Base-by-base conservation (phyloP, 441 rosid genomes). In the Capsella rubella region DNA sequence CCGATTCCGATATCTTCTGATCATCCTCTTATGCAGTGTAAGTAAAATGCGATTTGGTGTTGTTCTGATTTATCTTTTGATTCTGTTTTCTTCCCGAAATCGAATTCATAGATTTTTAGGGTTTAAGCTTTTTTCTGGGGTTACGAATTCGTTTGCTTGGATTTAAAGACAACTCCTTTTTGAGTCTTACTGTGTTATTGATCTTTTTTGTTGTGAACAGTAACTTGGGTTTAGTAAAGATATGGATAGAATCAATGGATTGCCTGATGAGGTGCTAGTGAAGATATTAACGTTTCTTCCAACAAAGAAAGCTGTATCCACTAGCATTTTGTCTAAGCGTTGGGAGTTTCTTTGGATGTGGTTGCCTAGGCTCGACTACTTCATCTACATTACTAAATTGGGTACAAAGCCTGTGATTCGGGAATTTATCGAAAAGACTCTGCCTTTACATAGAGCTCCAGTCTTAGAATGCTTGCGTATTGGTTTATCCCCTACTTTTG, bases 331-430 rank as follows among this genome's bases (percentile, higher is more conserved):
- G 32, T 27, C 69, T 4, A 64, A 64, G 11, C 57, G 15, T 0
- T 64, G 57, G 69, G 6, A 64, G 46, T 49, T 49, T 49, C 40
- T 64, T 49, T 71, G 67, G 67, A 49, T 71, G 75, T 60, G 6
- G 58, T 39, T 50, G 51, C 43, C 59, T 27, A 71, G 0, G 15
- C 75, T 60, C 14, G 25, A 71, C 3, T 51, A 5, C 0, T 51
- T 11, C n/a, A 18, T 2, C 31, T 29, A 29, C 31, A 21, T 21
- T 29, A 29, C 31, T 4, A 29, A 29, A 29, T 3, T 29, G 31
- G 5, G 31, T 29, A 4, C 14, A 51, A 2, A 11, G 56, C 15
- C n/a, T 51, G 32, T 0, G 1, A 31, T 51, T 51, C 0, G 32
- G 8, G 15, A 25, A 10, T 52, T 52, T 52, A 25, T 25, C n/a